A percentile compares a stretch with the other conserved stretches of the same genome.
phyloP scores from a whole-genome alignment of 1,284 basidiomycete genomes.

The Fomitopsis schrenkii region DNA sequence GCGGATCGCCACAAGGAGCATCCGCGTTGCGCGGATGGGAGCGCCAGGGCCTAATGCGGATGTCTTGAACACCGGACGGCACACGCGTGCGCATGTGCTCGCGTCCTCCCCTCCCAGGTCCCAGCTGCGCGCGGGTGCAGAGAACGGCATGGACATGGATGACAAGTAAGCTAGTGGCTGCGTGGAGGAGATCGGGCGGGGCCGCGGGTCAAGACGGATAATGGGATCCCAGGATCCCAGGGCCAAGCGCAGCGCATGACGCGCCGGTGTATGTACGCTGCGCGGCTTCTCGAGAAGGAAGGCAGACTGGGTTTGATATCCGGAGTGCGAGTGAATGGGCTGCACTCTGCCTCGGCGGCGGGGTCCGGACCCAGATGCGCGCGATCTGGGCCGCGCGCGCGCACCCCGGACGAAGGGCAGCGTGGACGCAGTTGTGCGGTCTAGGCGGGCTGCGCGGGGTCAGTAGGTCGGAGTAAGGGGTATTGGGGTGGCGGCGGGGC shows the following conservation, averaged over 20 bases:
- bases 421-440: too few relatives aligned
- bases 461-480: neutral
- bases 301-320: neutral
- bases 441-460: neutral
- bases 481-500: neutral
- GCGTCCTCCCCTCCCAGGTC: neutral
- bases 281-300: too few relatives aligned
- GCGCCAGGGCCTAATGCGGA: neutral
- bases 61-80: neutral
- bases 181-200: too few relatives aligned
- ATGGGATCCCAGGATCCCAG: too few relatives aligned
- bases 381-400: neutral
- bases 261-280: too few relatives aligned
- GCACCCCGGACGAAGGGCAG: too few relatives aligned
- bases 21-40: neutral
- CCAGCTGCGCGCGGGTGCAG: neutral
- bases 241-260: too few relatives aligned
- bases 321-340: neutral
- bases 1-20: neutral
- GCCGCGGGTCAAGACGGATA: too few relatives aligned
- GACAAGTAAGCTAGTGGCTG: neutral
- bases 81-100: neutral
- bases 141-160: neutral
- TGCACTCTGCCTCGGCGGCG: neutral
- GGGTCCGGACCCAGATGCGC: neutral